phyloP scores from a whole-genome alignment of 2,329 filamentous ascomycete genomes.

The Dactylonectria macrodidyma region DNA sequence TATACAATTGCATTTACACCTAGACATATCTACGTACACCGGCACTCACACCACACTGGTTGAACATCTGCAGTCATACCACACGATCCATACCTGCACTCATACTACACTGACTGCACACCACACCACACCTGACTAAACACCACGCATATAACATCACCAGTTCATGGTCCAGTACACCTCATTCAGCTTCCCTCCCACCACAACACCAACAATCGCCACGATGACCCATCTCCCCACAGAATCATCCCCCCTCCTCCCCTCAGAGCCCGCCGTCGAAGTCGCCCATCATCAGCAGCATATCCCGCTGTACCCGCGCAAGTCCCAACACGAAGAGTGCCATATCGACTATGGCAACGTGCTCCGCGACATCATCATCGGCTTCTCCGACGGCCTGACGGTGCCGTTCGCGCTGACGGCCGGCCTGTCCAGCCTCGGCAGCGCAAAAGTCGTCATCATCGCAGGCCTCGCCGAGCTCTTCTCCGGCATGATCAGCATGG shows the following conservation, averaged over 20 bases:
- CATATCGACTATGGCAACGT: slow-evolving; percentile 59
- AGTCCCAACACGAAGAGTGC: slow-evolving; percentile 41
- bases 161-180: background rate
- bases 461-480: slow-evolving; percentile 83
- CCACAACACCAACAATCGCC: background rate
- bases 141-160: background rate
- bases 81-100: background rate
- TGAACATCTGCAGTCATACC: background rate
- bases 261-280: slow-evolving; percentile 50
- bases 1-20: background rate
- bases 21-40: background rate
- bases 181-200: background rate
- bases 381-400: slow-evolving; percentile 83
- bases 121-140: background rate
- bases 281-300: slow-evolving; percentile 44
- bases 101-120: background rate
- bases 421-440: slow-evolving; percentile 77
- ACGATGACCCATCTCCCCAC: slow-evolving; percentile 46
- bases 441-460: slow-evolving; percentile 77
- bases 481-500: slow-evolving; percentile 84
- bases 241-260: slow-evolving; percentile 53
- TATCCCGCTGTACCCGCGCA: slow-evolving; percentile 43
- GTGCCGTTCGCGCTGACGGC: slow-evolving; percentile 86
- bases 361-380: slow-evolving; percentile 78
- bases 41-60: background rate